Base-by-base conservation (phyloP, 1,284 basidiomycete species). In the Xanthoconium separans region DNA sequence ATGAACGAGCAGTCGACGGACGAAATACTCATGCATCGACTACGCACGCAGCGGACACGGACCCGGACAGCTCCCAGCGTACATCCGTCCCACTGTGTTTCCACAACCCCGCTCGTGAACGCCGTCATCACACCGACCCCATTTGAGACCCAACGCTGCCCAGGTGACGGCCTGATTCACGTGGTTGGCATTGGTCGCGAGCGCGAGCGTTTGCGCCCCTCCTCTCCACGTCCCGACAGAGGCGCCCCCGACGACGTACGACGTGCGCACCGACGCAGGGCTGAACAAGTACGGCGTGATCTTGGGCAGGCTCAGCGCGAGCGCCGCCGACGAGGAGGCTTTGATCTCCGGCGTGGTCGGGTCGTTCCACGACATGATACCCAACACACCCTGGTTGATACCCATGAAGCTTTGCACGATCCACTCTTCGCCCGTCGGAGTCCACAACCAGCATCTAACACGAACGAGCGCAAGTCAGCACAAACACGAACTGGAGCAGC, bases 311-410 rank as follows among this genome's bases (percentile, higher is more conserved):
- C 74, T 70, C 36, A 65, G 64, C 2, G 85, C 84, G 29, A 90
- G 76, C n/a, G n/a, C n/a, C 3, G 64, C 56, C 0, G 84, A 84
- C 1, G 83, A 77, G 6, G 79, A 76, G 2, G 73, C 61, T 63
- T 83, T 83, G 72, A 90, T 85, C 53, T 83, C 81, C 3, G 72
- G 58, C 0, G 82, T 68, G 0, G 83, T 85, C 0, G 87, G 87
- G 58, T 87, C 84, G 51, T 73, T 72, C 88, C 88, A 91, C 3
- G 87, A 79, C 6, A 89, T 75, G 22, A 88, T 76, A 30, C 85
- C 85, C 12, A 82, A 68, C 7, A 76, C 84, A 15, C 89, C 87
- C 52, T 90, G 87, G 60, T 88, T 89, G 63, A 90, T 82, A 0
- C 78, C 83, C 16, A 90, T 62, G 30, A 87, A 75, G 57, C 75